Evolutionary conservation across 352 stramenopile genomes (phyloP), one percentile per base, ranked within the genome.

Genomic region (Phytophthora foliorum): DNA sequence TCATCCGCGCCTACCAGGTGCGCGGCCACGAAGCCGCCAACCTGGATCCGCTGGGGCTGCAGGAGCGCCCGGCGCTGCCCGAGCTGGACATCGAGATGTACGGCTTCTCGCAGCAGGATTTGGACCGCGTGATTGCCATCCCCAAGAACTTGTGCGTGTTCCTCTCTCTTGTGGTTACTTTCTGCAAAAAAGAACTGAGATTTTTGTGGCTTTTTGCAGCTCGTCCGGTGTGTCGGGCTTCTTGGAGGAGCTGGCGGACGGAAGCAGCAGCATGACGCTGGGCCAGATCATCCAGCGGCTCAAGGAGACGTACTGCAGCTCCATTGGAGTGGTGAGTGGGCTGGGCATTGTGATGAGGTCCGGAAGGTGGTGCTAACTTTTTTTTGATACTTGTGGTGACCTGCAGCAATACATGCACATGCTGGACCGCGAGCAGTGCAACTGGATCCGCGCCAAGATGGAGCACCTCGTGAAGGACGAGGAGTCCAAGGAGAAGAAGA

Each of bases 361-460:
- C 8, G 50, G 11, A 46, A n/a, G 9, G 41, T 38, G 11, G 17
- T 54, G n/a, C 1, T 32, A 54, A 52, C 10, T 14, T 67, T 54
- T 61, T 66, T 48, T 17, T 56, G 9, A 9, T 58, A 8, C 22
- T 29, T 32, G 19, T 48, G 41, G 7, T 45, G 19, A 22, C 38
- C 54, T 67, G 44, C 54, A 92, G 84, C 84, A 99, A 91, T 99
- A 99, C 81, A 99, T 99, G 97, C 98, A 99, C 84, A 99, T 99
- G 71, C 80, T 91, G 27, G 84, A 97, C 78, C 88, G 90, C 24
- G 85, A 99, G 38, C 98, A 99, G 81, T 98, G 92, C 81, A 99
- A 99, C 80, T 99, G 98, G 97, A 97, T 99, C 60, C 92, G 98
- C 38, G 79, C 80, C 56, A 95, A 96, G 66, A 77, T 96, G 72